A percentile compares a stretch with the other conserved stretches of the same genome.
These are phyloP conservation scores for Wickerhamiella domercqiae DNA, from an alignment of 805 yeast genomes.

Conservation along the genomic window DNA sequence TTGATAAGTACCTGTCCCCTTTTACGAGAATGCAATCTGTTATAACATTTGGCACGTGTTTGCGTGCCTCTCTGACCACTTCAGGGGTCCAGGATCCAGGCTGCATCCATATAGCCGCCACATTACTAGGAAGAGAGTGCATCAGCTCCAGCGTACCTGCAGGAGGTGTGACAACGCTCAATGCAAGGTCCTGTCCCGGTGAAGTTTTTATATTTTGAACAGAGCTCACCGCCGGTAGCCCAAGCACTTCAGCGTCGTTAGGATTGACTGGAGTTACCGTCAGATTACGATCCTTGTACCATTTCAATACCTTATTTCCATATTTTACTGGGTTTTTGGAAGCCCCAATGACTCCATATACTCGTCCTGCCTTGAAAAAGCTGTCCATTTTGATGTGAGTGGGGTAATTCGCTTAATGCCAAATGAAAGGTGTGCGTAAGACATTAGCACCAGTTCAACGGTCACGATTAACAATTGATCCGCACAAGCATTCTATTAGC, in stretches of 20 bases:
- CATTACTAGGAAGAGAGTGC: conserved; percentile 24
- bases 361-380: conserved; percentile 38
- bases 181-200: conserved; percentile 23
- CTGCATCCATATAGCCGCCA: conserved; percentile 65
- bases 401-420: background rate
- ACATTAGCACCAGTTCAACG: background rate
- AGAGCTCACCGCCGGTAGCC: conserved; percentile 24
- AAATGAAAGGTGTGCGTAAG: background rate
- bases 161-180: conserved; percentile 70
- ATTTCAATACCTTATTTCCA: conserved; percentile 51
- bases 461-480: no score
- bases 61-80: conserved; percentile 25
- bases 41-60: conserved; percentile 25
- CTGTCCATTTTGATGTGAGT: conserved; percentile 17
- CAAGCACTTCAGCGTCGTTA: conserved; percentile 32
- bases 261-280: conserved; percentile 59
- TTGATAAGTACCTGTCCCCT: conserved; percentile 32
- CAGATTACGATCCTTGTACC: conserved; percentile 46
- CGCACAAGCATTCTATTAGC: no score
- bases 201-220: conserved; percentile 17
- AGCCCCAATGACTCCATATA: conserved; percentile 59
- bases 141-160: conserved; percentile 34
- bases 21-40: conserved; percentile 59
- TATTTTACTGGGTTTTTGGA: conserved; percentile 46
- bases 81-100: conserved; percentile 58